These are phyloP conservation scores for Botrytis deweyae DNA, from an alignment of 2,329 filamentous ascomycete genomes.

Conservation along the genomic window DNA sequence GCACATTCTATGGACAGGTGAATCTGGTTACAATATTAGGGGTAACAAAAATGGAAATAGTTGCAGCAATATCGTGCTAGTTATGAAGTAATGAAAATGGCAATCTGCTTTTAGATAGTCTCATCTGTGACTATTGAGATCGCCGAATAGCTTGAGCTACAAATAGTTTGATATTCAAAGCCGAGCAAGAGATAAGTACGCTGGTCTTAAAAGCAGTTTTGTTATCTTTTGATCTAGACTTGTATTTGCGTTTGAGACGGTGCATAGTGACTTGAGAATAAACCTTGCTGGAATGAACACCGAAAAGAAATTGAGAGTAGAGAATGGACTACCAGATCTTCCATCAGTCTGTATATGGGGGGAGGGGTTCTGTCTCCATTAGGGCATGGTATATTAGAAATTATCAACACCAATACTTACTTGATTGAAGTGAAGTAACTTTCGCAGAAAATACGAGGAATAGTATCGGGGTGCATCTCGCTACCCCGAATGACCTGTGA, in stretches of 20 bases:
- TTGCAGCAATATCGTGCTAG: background rate
- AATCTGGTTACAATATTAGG: background rate
- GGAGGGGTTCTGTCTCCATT: background rate
- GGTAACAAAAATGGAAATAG: background rate
- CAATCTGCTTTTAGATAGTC: background rate
- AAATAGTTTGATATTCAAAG: background rate
- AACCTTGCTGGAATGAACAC: background rate
- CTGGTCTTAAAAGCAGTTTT: background rate
- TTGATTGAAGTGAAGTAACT: background rate
- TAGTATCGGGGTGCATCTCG: background rate
- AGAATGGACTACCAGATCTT: background rate
- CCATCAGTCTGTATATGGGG: background rate
- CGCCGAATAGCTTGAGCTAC: background rate
- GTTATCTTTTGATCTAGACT: background rate
- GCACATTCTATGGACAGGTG: background rate
- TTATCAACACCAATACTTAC: background rate
- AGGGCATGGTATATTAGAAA: background rate
- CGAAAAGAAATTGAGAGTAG: background rate
- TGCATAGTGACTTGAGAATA: background rate
- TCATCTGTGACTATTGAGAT: background rate
- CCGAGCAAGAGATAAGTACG: background rate
- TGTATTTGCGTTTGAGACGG: background rate
- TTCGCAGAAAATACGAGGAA: background rate
- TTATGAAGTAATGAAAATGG: background rate
- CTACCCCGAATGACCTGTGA: background rate